Evolutionary conservation across 129 eudicot genomes (phyloP).

Genomic region (Saposhnikovia divaricata): DNA sequence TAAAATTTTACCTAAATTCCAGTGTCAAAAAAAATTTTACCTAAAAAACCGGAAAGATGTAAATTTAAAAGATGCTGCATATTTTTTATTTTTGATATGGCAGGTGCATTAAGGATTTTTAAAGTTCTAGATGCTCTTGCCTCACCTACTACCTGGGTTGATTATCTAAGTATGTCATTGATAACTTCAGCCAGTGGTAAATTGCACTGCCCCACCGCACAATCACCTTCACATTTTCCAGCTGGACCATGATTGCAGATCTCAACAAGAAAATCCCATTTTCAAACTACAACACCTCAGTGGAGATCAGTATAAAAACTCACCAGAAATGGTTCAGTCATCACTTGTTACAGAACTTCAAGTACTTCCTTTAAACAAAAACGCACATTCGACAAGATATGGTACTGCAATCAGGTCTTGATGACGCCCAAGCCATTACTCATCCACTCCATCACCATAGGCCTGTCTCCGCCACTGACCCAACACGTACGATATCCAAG

Average conservation of each 20-base stretch:
- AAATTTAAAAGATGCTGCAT: too few relatives aligned
- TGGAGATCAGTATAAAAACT: neutral
- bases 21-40: too few relatives aligned
- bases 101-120: too few relatives aligned
- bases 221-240: neutral
- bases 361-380: constrained; percentile 47
- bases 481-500: constrained; percentile 26
- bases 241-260: neutral
- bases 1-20: too few relatives aligned
- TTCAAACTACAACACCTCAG: neutral
- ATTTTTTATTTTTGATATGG: too few relatives aligned
- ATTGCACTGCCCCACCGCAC: neutral
- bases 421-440: constrained; percentile 35
- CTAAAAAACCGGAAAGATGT: too few relatives aligned
- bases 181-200: neutral
- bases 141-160: too few relatives aligned
- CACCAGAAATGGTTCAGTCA: constrained; percentile 21
- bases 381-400: constrained; percentile 54
- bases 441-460: neutral
- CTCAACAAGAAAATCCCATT: neutral
- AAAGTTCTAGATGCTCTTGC: too few relatives aligned
- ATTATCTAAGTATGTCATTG: too few relatives aligned
- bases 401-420: constrained; percentile 43
- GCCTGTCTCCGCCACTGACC: constrained; percentile 15
- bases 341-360: neutral